Base-by-base conservation (phyloP, 345 rosid genomes). In the Bruguiera parviflora region DNA sequence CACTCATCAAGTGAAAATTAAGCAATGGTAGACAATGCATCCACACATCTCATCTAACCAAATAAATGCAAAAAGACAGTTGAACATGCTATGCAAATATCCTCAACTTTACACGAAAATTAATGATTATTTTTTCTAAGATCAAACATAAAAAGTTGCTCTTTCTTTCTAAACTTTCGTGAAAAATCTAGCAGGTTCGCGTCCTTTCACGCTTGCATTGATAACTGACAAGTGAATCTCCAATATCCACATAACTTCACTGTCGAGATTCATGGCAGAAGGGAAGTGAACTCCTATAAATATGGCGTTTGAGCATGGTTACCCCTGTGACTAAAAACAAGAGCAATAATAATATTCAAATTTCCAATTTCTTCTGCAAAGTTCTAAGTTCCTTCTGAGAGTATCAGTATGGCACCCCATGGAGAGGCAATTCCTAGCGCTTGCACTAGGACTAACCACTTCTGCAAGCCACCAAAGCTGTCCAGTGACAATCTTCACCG, bases 121-220 rank as follows among this genome's bases (percentile, higher is more conserved):
- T 64, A 37, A 58, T 25, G 58, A 47, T 64, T 57, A 46, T 62
- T 19, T 3, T 24, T 11, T 6, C 49, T 8, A 5, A 51, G 16
- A 18, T 43, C 18, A 5, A 65, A 9, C 46, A 52, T 21, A 53
- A 66, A 73, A 77, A 65, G 74, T 25, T 61, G 53, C 72, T 69
- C 22, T 60, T 58, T 49, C 32, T 43, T 35, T 6, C 29, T 8
- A 15, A 28, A 28, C 58, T 77, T 77, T 80, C 78, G 28, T 29
- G 77, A 80, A 75, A 84, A 71, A 66, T 77, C 79, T 70, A 68
- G 80, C 70, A 77, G 46, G 53, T 75, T 84, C 79, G 73, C 73
- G 76, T 57, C 33, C 27, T 6, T 51, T 68, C 74, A 73, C 76
- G 60, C 55, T 16, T 47, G 32, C 56, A 8, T n/a, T 70, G 81